phyloP scores from a whole-genome alignment of 2,329 filamentous ascomycete genomes.

The Ophioceras dolichostomum region DNA sequence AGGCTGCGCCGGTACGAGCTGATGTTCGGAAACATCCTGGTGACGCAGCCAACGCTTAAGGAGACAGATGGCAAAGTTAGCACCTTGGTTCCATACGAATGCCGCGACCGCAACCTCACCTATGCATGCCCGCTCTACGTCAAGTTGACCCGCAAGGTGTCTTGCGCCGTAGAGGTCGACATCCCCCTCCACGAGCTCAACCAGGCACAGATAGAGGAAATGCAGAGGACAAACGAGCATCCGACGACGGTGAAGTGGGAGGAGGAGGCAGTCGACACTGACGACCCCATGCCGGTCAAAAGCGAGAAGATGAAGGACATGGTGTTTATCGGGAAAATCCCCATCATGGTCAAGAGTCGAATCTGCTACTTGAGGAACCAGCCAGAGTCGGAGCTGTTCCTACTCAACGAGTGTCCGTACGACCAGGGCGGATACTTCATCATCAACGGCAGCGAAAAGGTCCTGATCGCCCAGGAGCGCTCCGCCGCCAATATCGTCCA shows the following conservation, averaged over 20 bases:
- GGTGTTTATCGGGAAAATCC: constrained; percentile 89
- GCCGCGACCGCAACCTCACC: constrained; percentile 86
- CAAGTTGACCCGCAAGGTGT: constrained; percentile 74
- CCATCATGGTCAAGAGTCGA: constrained; percentile 96
- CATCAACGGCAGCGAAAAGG: constrained; percentile 98
- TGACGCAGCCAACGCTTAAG: constrained; percentile 81
- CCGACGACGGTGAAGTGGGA: constrained; percentile 50
- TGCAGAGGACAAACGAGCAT: constrained; percentile 39
- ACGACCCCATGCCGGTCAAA: constrained; percentile 37
- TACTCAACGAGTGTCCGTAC: constrained; percentile 93
- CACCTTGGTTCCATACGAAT: constrained; percentile 85
- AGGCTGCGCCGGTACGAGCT: constrained; percentile 88
- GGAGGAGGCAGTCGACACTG: constrained; percentile 42
- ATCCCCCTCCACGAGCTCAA: constrained; percentile 58
- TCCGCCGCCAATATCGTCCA: constrained; percentile 98
- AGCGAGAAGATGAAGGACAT: constrained; percentile 49
- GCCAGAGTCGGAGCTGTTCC: constrained; percentile 74
- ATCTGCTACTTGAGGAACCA: constrained; percentile 83
- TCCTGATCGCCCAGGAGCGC: constrained; percentile 92
- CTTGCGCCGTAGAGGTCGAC: constrained; percentile 66
- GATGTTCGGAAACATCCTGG: constrained; percentile 80
- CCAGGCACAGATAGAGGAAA: constrained; percentile 45
- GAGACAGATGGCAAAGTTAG: constrained; percentile 85
- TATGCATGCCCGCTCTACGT: constrained; percentile 89
- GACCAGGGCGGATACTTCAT: constrained; percentile 98